These are phyloP conservation scores for Salvia hispanica DNA, from an alignment of 257 asterid species.

Conservation along the genomic window DNA sequence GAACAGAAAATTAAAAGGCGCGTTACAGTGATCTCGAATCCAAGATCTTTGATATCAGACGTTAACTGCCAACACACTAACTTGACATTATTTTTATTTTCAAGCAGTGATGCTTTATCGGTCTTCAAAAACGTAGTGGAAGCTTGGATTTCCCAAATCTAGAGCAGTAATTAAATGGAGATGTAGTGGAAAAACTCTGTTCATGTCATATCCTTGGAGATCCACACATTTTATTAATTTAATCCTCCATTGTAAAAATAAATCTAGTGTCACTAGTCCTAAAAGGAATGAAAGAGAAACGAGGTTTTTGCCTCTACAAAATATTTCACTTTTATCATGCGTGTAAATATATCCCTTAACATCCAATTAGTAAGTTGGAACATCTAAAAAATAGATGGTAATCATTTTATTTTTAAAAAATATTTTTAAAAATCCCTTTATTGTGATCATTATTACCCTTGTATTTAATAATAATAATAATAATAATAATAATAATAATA, in stretches of 20 bases:
- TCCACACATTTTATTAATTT: slow-evolving; percentile 24
- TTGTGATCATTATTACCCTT: not conserved
- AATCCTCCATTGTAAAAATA: slow-evolving; percentile 5
- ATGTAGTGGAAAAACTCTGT: slow-evolving; percentile 42
- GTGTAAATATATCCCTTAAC: too few relatives aligned
- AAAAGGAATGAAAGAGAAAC: not conserved
- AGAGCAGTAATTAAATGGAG: slow-evolving; percentile 18
- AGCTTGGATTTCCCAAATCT: slow-evolving; percentile 25
- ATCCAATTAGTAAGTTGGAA: too few relatives aligned
- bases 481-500: too few relatives aligned
- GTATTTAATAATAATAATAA: not conserved
- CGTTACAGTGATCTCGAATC: too few relatives aligned
- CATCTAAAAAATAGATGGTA: too few relatives aligned
- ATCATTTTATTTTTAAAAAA: too few relatives aligned
- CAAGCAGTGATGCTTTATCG: slow-evolving; percentile 18
- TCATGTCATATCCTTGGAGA: slow-evolving; percentile 41
- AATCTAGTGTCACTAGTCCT: slow-evolving; percentile 10
- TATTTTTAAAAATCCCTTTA: too few relatives aligned
- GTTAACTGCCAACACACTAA: too few relatives aligned
- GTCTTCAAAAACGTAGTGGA: slow-evolving; percentile 39
- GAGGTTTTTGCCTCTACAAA: slow-evolving; percentile 9
- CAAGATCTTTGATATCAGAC: too few relatives aligned
- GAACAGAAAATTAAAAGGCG: too few relatives aligned
- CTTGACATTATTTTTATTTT: too few relatives aligned
- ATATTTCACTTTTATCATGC: slow-evolving; percentile 16